Evolutionary conservation across 1,284 basidiomycete genomes (phyloP), one percentile per base, ranked within the genome.

Genomic region (Ceratobasidium sp.): DNA sequence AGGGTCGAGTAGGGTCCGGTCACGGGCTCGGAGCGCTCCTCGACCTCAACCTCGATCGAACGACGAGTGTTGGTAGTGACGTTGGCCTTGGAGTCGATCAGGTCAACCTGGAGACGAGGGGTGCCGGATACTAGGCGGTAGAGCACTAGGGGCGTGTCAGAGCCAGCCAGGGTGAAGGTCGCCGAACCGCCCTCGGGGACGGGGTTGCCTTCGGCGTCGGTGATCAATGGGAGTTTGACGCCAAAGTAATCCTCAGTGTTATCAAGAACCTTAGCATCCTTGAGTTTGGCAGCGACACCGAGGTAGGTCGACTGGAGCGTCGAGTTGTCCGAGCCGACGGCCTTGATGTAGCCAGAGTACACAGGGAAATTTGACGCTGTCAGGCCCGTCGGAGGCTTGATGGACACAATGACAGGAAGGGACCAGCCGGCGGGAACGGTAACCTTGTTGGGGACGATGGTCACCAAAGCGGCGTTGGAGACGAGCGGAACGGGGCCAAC

Each of bases 91-190:
- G 77, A 73, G 7, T 65, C 60, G 29, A 81, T 74, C 25, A 81
- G 74, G 67, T 80, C 79, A 64, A 79, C 73, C 49, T 73, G 70
- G 12, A 80, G 40, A 4, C 73, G 70, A 1, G 77, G 75, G 6
- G 79, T 76, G 15, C 80, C 80, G 3, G 75, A 76, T n/a, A 74
- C 75, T 3, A 77, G 74, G 22, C 79, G 75, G 43, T 73, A 73
- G 29, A 68, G 4, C n/a, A 72, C 34, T 2, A 31, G 20, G 15
- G 70, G 73, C 29, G 38, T 68, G 35, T 69, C 64, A 25, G 31
- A 49, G 38, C 55, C 70, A 2, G 49, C 68, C 71, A 78, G 74
- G 1, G 73, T 77, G 58, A 76, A 79, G 0, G 76, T 74, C 55
- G 38, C 56, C 31, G 50, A 32, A 5, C 57, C 54, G 17, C 12